Evolutionary conservation across 2,329 filamentous ascomycete species (phyloP), one percentile per base, ranked within the genome.

Genomic region (Chrysosphaeria jannelii): DNA sequence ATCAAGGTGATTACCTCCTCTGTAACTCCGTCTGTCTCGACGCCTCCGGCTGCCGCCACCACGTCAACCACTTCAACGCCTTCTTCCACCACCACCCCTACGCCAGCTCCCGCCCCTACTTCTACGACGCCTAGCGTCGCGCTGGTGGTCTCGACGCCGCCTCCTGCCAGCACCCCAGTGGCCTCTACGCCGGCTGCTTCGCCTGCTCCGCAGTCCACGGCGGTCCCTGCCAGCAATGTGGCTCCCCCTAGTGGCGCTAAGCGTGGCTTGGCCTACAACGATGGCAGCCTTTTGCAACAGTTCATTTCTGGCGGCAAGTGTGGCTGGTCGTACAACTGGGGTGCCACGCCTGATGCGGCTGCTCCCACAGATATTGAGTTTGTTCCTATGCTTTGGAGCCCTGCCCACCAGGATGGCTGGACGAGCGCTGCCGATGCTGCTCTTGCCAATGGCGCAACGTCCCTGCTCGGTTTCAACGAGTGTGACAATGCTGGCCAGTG

Each of bases 261-360:
- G 58, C 63, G 65, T 38, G 68, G 68, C 42, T 42, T 72, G 23
- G 58, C 58, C 23, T 75, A 65, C 55, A 71, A 72, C 42, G 46
- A 58, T 15, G 50, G 50, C 26, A 34, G 32, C 14, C 46, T 67
- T 17, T 51, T 55, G 38, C 42, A 47, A 25, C 34, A 42, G 30
- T 64, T 72, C 39, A 35, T 44, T 22, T 37, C 39, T 23, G 40
- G 42, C 29, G 29, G 31, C 19, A 37, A 53, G 28, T 50, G 58
- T 36, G 42, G 44, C 19, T 74, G 66, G 60, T 53, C 45, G 22
- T 70, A 69, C 52, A 71, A 71, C 55, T 75, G 68, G 68, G 61
- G 44, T 21, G 50, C 51, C 22, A 31, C 13, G 3, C 25, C 30
- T 8, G 34, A 47, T 22, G 40, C 44, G 28, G 44, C 46, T 19